Percentiles rank a stretch among this genome's conserved stretches.
Evolutionary conservation across 1,139 yeast species (phyloP).

Genomic region (Chernovozyma sophiae-reginae): DNA sequence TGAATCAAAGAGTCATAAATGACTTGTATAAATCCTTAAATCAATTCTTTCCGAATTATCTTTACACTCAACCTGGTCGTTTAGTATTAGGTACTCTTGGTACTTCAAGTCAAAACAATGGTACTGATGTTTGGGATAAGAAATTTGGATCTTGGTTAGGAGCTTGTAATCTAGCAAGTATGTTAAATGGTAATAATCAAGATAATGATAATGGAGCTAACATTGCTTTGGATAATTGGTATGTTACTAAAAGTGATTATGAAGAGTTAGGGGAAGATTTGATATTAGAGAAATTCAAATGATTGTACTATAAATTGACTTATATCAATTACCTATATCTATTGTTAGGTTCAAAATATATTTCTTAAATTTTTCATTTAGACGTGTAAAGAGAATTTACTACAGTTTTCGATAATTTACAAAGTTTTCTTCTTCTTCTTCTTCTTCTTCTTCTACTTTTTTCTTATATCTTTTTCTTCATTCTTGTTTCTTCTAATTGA

Average conservation of each 20-base stretch:
- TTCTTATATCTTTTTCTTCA: no score
- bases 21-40: conserved; percentile 49
- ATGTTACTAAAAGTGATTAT: conserved; percentile 54
- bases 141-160: conserved; percentile 63
- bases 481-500: no score
- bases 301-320: conserved; percentile 7
- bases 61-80: conserved; percentile 19
- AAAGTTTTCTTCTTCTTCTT: background rate
- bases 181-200: conserved; percentile 41
- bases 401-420: background rate
- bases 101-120: conserved; percentile 17
- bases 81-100: conserved; percentile 19
- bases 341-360: no score
- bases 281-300: conserved; percentile 53
- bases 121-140: conserved; percentile 45
- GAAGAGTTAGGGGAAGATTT: conserved; percentile 58
- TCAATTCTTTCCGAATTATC: conserved; percentile 48
- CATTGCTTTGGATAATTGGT: conserved; percentile 50
- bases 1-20: conserved; percentile 57
- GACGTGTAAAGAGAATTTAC: background rate
- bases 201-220: conserved; percentile 38
- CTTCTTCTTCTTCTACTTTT: no score
- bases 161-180: conserved; percentile 57
- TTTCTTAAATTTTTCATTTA: no score
- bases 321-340: background rate